Percentiles rank a stretch among this genome's conserved stretches.
phyloP scores from a whole-genome alignment of 345 rosid species.

The Moringa oleifera region DNA sequence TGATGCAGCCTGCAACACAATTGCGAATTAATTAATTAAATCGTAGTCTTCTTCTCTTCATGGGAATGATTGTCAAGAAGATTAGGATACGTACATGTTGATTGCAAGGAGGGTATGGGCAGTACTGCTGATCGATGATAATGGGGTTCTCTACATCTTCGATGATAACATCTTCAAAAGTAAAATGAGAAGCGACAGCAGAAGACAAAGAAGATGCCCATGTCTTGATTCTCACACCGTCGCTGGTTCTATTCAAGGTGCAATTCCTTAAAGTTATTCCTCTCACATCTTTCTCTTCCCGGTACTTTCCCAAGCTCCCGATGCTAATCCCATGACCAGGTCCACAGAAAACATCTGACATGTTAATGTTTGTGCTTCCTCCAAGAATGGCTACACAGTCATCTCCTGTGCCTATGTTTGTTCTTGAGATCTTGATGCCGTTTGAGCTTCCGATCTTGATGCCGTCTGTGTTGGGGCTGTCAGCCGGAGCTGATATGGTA shows the following conservation, averaged over 20 bases:
- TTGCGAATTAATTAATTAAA: neutral
- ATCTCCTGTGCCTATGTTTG: slow-evolving; percentile 39
- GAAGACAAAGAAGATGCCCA: slow-evolving; percentile 52
- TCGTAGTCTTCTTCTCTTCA: too few relatives aligned
- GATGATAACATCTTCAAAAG: slow-evolving; percentile 48
- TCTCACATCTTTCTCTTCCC: slow-evolving; percentile 42
- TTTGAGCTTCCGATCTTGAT: slow-evolving; percentile 29
- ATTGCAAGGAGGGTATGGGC: slow-evolving; percentile 43
- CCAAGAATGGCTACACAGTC: slow-evolving; percentile 50
- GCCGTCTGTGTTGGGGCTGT: slow-evolving; percentile 31
- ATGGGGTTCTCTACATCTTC: slow-evolving; percentile 49
- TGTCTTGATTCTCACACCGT: slow-evolving; percentile 62
- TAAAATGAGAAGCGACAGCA: slow-evolving; percentile 56
- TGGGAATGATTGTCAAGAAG: too few relatives aligned
- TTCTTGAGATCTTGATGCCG: neutral
- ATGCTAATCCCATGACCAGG: slow-evolving; percentile 65
- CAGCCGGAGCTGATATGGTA: slow-evolving; percentile 14
- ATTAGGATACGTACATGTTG: slow-evolving; percentile 32
- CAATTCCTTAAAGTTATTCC: slow-evolving; percentile 47
- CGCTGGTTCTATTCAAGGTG: slow-evolving; percentile 35
- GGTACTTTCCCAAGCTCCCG: slow-evolving; percentile 56
- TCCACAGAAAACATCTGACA: slow-evolving; percentile 34
- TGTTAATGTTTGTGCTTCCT: slow-evolving; percentile 29
- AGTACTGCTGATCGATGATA: slow-evolving; percentile 52
- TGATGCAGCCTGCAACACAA: neutral